These are phyloP conservation scores for Psilocybe cubensis DNA, from an alignment of 768 basidiomycete species.

Conservation along the genomic window DNA sequence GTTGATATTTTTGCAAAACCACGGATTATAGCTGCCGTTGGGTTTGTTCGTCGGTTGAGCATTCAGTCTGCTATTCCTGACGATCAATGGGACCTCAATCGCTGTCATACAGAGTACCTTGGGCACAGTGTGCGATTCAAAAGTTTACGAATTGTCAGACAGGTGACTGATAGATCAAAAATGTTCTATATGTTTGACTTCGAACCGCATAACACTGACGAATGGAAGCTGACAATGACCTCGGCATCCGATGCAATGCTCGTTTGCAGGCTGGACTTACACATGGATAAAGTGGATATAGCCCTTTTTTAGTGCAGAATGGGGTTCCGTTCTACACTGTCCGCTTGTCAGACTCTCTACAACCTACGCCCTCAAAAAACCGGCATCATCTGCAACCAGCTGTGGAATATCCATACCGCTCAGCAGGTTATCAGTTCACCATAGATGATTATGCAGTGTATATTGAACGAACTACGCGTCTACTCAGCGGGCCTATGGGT, in stretches of 20 bases:
- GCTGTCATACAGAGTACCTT: neutral
- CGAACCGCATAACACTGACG: neutral
- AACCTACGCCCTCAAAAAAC: neutral
- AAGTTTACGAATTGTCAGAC: neutral
- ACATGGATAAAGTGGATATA: neutral
- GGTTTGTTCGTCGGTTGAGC: neutral
- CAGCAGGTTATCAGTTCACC: neutral
- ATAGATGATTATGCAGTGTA: neutral
- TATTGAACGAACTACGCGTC: neutral
- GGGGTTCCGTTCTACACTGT: conserved; percentile 1
- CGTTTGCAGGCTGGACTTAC: neutral
- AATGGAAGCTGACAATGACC: conserved; percentile 2
- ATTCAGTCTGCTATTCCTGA: neutral
- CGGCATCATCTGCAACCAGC: too few species aligned
- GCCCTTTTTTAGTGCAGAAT: neutral
- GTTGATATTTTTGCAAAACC: neutral
- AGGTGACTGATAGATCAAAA: neutral
- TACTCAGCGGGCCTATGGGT: neutral
- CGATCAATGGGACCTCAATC: conserved; percentile 3
- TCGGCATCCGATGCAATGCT: neutral
- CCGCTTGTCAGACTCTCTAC: too few species aligned
- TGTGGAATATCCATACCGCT: neutral
- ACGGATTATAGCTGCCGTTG: neutral
- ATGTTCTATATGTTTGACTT: conserved; percentile 2
- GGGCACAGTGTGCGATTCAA: neutral